Percentiles rank a stretch among this genome's conserved stretches.
Conservation (phyloP, 352 stramenopile species). For the Pythium biforme region DNA sequence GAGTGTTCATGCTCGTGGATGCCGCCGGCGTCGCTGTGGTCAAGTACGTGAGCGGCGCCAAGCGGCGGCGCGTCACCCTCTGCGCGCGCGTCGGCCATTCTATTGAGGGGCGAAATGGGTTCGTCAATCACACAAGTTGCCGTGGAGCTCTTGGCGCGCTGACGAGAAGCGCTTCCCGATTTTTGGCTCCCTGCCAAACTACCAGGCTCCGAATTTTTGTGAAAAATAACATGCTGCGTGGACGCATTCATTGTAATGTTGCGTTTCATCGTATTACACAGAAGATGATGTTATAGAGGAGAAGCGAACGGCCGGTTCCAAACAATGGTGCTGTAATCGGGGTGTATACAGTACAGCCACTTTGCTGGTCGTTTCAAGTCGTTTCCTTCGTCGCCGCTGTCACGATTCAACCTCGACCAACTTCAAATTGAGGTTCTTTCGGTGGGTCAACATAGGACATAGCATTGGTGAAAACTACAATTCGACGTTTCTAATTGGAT, state of each 20-base stretch:
- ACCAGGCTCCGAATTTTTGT: slow-evolving; percentile 17
- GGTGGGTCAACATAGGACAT: not conserved
- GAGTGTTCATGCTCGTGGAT: too few relatives aligned
- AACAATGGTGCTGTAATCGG: not conserved
- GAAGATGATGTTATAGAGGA: not conserved
- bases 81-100: slow-evolving; percentile 1
- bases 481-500: slow-evolving; percentile 5
- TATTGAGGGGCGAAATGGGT: slow-evolving; percentile 2
- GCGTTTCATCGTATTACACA: too few relatives aligned
- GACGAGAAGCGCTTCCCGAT: slow-evolving; percentile 13
- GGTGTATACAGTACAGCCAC: not conserved
- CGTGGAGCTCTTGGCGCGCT: not conserved
- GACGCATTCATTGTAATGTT: not conserved
- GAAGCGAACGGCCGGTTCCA: not conserved
- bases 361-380: slow-evolving; percentile 32
- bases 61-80: not conserved
- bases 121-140: slow-evolving; percentile 14
- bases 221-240: slow-evolving; percentile 28
- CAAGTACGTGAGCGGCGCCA: too few relatives aligned
- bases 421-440: slow-evolving; percentile 47
- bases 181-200: slow-evolving; percentile 9
- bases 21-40: not conserved
- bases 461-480: too few relatives aligned
- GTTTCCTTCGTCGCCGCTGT: slow-evolving; percentile 54
- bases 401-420: slow-evolving; percentile 46